A percentile compares a stretch with the other conserved stretches of the same genome.
phyloP scores from a whole-genome alignment of 2,329 filamentous ascomycete species.

The Fusarium protoensiforme region DNA sequence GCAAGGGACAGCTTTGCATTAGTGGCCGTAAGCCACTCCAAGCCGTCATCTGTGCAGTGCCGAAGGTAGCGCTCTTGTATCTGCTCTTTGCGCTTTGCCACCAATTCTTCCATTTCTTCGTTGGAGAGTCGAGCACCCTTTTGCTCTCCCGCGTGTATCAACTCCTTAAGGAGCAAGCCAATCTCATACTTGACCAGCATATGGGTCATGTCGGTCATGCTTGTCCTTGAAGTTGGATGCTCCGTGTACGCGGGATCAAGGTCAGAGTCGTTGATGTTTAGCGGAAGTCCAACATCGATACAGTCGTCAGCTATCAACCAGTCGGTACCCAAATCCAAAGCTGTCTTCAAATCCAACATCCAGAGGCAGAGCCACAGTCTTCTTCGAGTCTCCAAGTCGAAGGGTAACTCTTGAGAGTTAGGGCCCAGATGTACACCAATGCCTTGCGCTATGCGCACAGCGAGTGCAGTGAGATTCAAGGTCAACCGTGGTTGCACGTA shows the following conservation, averaged over 20 bases:
- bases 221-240: conserved; percentile 4
- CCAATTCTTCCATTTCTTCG: conserved; percentile 3
- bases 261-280: conserved; percentile 19
- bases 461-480: conserved; percentile 15
- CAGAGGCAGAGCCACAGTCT: conserved; percentile 20
- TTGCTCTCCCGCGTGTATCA: background rate
- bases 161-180: conserved; percentile 3
- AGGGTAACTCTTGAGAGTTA: background rate
- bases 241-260: background rate
- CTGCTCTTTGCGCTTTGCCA: background rate
- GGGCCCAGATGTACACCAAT: conserved; percentile 6
- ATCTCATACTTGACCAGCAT: conserved; percentile 14
- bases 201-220: conserved; percentile 22
- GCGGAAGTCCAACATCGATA: background rate
- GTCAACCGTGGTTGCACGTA: conserved; percentile 3
- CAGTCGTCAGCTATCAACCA: background rate
- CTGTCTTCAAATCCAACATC: conserved; percentile 14
- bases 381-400: conserved; percentile 10
- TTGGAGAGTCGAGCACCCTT: background rate
- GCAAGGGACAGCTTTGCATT: conserved; percentile 13
- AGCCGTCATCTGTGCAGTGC: conserved; percentile 2
- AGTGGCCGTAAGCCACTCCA: conserved; percentile 7
- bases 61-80: conserved; percentile 9
- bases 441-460: conserved; percentile 13
- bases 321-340: conserved; percentile 10